Base-by-base conservation (phyloP, 2,329 filamentous ascomycete species). In the Davidsoniella eucalypti region DNA sequence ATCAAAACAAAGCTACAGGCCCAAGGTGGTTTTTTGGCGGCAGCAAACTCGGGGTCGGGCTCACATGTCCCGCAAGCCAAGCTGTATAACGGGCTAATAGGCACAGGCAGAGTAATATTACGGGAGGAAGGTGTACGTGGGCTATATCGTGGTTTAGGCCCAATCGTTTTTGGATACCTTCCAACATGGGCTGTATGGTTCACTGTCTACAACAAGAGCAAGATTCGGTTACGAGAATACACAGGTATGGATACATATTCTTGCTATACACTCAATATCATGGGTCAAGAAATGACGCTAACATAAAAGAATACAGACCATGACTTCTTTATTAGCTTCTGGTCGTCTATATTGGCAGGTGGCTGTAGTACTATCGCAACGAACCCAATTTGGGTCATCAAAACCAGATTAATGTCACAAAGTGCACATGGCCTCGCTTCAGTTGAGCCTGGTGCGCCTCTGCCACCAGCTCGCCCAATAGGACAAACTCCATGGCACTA, bases 361-460 rank as follows among this genome's bases (percentile, higher is more conserved):
- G 87, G 80, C 54, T 94, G 84, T 67, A 95, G 88, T 57, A 98
- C 92, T 3, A 74, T 96, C 55, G 84, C 82, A 55, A 98, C 92
- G 21, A 98, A 96, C 64, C 92, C 92, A 1, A 98, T 98, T 54
- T 98, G 92, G 92, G 92, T 98, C 37, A 94, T 98, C 69, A 98
- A 98, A 67, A 98, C 92, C 45, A 76, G 92, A 57, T 76, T 98
- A 58, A 96, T 96, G 92, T 94, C 92, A 37, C 92, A 96, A 68
- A 83, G 80, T 74, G 56, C 71, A 66, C 41, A n/a, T 12, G 21
- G 16, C 7, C 26, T 49, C 16, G 29, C 70, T 67, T 52, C 55
- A n/a, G 44, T 60, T 61, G 73, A 63, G 61, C 18, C 36, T 23
- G 41, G 21, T 10, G 29, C 37, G 10, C 25, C 48, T 29, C 18